These are phyloP conservation scores for Cercophora samala DNA, from an alignment of 495 filamentous ascomycete species.

Conservation along the genomic window DNA sequence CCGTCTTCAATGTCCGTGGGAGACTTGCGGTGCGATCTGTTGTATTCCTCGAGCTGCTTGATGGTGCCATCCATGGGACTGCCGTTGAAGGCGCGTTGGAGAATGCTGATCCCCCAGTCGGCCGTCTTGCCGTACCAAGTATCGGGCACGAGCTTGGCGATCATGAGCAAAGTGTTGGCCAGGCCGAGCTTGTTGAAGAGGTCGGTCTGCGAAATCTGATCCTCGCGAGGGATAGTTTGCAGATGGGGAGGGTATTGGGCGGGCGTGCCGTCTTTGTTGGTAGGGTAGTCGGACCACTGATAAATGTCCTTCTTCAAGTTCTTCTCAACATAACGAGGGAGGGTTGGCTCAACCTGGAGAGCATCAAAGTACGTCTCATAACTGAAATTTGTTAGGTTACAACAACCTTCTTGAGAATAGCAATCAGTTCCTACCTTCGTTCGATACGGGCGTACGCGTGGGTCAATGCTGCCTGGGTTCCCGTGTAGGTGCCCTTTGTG, in stretches of 20 bases:
- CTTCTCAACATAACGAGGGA: conserved; percentile 32
- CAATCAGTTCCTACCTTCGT: conserved; percentile 37
- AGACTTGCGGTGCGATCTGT: conserved; percentile 34
- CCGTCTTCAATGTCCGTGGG: conserved; percentile 39
- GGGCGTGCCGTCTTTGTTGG: conserved; percentile 24
- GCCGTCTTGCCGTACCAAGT: conserved; percentile 31
- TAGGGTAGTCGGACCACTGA: conserved; percentile 30
- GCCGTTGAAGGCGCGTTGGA: conserved; percentile 32
- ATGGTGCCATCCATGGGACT: conserved; percentile 34
- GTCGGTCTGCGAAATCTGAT: conserved; percentile 21
- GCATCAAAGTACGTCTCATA: conserved; percentile 38
- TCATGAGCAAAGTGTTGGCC: conserved; percentile 31
- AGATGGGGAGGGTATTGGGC: conserved; percentile 40
- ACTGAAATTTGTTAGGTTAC: conserved; percentile 21
- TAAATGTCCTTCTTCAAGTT: conserved; percentile 35
- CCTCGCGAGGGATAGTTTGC: conserved; percentile 28
- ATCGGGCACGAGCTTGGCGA: conserved; percentile 36
- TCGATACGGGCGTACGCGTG: conserved; percentile 41
- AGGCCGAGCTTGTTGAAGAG: conserved; percentile 37
- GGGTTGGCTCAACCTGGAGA: conserved; percentile 33
- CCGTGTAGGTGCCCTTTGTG: conserved; percentile 32
- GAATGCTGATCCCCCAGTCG: conserved; percentile 24
- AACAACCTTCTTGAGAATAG: no score
- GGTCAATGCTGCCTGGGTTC: conserved; percentile 41
- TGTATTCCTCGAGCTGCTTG: conserved; percentile 40